Conservation (phyloP, 2,329 filamentous ascomycete genomes). For the Daldinia sp. region DNA sequence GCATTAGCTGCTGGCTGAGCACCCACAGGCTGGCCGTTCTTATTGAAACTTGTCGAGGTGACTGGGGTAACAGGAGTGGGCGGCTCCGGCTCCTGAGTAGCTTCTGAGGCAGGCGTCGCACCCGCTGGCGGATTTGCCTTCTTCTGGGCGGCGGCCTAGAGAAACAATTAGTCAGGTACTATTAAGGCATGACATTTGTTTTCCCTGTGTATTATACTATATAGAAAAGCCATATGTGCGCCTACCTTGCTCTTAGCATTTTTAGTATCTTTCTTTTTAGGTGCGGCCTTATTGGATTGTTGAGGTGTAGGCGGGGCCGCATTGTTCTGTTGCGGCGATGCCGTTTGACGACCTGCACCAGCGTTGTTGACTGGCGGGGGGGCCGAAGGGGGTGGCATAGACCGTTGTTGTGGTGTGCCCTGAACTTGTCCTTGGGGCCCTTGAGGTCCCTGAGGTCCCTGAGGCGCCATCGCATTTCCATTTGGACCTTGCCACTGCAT, state of each 20-base stretch:
- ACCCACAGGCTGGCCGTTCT: conserved; percentile 54
- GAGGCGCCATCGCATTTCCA: conserved; percentile 54
- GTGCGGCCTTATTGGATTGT: conserved; percentile 74
- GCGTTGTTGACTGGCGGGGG: conserved; percentile 55
- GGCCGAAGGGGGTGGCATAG: conserved; percentile 73
- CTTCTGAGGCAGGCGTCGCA: conserved; percentile 66
- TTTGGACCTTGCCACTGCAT: conserved; percentile 59
- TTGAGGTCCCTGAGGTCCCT: conserved; percentile 50
- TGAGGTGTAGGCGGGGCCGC: conserved; percentile 79
- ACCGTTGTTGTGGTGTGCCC: conserved; percentile 75
- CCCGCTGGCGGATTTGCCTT: conserved; percentile 66
- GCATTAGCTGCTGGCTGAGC: conserved; percentile 53
- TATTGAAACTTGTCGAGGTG: conserved; percentile 59
- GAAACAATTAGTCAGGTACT: conserved; percentile 43
- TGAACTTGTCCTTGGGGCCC: conserved; percentile 63
- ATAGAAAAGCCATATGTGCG: conserved; percentile 38
- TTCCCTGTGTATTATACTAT: not conserved
- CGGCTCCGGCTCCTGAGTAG: conserved; percentile 63
- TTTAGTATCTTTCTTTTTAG: conserved; percentile 79
- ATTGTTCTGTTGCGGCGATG: conserved; percentile 69
- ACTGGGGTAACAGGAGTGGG: conserved; percentile 69
- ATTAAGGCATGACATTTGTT: no score
- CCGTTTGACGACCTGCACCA: conserved; percentile 63
- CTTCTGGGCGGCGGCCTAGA: conserved; percentile 66
- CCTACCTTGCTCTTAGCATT: conserved; percentile 74